These are phyloP conservation scores for Solanum aculeatissimum DNA, from an alignment of 305 asterid genomes.

Conservation along the genomic window DNA sequence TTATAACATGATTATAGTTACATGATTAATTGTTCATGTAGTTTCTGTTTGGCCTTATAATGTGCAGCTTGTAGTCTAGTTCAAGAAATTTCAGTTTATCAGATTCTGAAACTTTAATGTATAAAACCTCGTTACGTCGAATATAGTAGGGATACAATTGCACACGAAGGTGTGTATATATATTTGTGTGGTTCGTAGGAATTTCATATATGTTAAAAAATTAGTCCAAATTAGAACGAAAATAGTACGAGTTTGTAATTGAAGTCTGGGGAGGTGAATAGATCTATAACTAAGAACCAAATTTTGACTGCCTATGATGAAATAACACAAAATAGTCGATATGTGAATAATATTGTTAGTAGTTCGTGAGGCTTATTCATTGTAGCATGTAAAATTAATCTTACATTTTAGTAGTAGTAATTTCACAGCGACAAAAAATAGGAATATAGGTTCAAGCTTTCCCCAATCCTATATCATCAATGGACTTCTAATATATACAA, in stretches of 20 bases:
- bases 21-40: too few species aligned
- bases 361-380: too few species aligned
- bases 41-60: too few species aligned
- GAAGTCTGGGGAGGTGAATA: neutral
- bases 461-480: neutral
- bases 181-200: neutral
- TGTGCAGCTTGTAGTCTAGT: too few species aligned
- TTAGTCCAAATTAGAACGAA: neutral
- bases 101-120: too few species aligned
- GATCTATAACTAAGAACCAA: neutral
- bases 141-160: too few species aligned
- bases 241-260: neutral
- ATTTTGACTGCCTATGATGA: neutral
- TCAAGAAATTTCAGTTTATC: too few species aligned
- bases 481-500: neutral
- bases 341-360: too few species aligned
- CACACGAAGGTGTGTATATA: too few species aligned
- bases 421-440: neutral
- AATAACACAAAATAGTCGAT: neutral
- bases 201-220: neutral
- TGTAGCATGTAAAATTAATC: too few species aligned
- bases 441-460: neutral
- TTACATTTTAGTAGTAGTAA: neutral
- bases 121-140: too few species aligned
- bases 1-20: too few species aligned